Evolutionary conservation across 768 basidiomycete species (phyloP), one percentile per base, ranked within the genome.

Genomic region (Boletus edulis): DNA sequence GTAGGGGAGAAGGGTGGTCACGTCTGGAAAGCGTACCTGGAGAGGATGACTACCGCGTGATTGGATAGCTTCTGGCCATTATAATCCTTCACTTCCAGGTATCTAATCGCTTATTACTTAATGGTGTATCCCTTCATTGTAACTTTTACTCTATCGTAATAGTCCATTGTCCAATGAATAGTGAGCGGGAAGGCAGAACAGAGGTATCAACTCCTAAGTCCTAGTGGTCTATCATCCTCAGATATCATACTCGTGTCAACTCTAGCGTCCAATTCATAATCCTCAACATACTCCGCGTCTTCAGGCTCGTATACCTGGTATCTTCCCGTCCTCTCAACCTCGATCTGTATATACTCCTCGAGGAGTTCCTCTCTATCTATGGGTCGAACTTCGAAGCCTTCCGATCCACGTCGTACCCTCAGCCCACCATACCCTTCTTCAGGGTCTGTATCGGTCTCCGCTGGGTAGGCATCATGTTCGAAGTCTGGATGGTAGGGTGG

Each of bases 401-500:
- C 92, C 14, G 90, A 93, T 20, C 91, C 91, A 42, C 82, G 72
- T 49, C 91, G 76, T 45, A 89, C 75, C 32, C 58, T 66, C 15
- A 74, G 68, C n/a, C 71, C 66, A 31, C 61, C 66, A 20, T 65
- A 61, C 20, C 71, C 68, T 41, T 74, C 72, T n/a, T 68, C 69
- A 12, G 61, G 48, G 22, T 70, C 72, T 39, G 67, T 51, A 40
- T 62, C 66, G 11, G 51, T 56, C 5, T 64, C 66, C 27, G 52
- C 17, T 42, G 69, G 60, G 27, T 64, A 50, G 18, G 51, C 40
- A 15, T 73, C 71, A 55, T 72, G 66, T 46, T 75, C 67, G 60
- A 86, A 88, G 65, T 90, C 84, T 4, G 88, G 86, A 70, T 91
- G 90, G 62, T 89, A 91, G 3, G 89, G 89, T 20, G 89, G 89